These are phyloP conservation scores for Carex myosuroides DNA, from an alignment of 176 grass and related monocot genomes.

Conservation along the genomic window DNA sequence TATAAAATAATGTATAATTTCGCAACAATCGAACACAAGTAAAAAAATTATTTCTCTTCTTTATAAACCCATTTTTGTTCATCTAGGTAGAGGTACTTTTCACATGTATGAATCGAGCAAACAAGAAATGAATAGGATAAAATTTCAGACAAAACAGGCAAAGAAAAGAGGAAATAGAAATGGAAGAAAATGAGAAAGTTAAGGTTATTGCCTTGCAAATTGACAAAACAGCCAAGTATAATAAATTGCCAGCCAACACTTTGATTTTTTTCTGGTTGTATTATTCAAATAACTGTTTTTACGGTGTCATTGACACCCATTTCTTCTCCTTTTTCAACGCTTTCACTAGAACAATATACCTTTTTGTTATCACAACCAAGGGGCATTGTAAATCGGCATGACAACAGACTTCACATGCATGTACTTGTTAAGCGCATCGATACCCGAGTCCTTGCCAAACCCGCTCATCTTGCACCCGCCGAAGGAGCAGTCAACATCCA, in stretches of 20 bases:
- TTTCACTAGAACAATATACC: neutral
- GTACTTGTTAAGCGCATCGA: slow-evolving; percentile 69
- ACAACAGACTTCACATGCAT: slow-evolving; percentile 58
- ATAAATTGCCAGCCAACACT: neutral
- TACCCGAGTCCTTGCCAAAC: slow-evolving; percentile 52
- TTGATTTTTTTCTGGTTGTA: neutral
- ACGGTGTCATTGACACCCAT: neutral
- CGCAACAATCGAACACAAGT: too few species aligned
- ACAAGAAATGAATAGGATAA: too few species aligned
- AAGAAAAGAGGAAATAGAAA: too few species aligned
- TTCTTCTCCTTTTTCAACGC: neutral
- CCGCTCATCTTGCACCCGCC: slow-evolving; percentile 73
- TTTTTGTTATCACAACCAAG: slow-evolving; percentile 43
- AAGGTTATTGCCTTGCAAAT: too few species aligned
- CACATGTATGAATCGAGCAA: too few species aligned
- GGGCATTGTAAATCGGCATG: slow-evolving; percentile 42
- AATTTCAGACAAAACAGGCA: too few species aligned
- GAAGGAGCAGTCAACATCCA: slow-evolving; percentile 42
- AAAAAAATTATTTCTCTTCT: too few species aligned
- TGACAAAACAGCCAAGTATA: too few species aligned
- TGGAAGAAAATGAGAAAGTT: too few species aligned
- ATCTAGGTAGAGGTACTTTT: too few species aligned
- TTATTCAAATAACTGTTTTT: neutral
- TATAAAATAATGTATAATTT: too few species aligned
- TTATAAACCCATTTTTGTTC: too few species aligned